Conservation (phyloP, 371 early-diverging fungal genomes). For the Parasitella parasitica region DNA sequence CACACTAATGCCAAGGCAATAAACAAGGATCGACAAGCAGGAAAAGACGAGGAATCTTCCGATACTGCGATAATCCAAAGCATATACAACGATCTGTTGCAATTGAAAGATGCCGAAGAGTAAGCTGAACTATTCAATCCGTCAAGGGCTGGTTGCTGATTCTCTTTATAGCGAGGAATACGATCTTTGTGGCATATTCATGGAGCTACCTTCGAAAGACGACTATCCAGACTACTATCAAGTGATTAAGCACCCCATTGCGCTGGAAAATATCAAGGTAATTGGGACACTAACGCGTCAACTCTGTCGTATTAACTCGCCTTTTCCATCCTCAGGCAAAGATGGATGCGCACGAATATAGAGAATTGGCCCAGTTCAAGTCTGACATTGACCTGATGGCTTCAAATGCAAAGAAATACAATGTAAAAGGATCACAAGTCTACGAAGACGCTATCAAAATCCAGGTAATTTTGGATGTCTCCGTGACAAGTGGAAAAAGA, state of each 20-base stretch:
- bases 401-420: slow-evolving; percentile 78
- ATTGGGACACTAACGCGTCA: not conserved
- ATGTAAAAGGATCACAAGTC: slow-evolving; percentile 74
- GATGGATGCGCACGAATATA: slow-evolving; percentile 52
- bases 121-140: too few relatives aligned
- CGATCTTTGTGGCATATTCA: slow-evolving; percentile 65
- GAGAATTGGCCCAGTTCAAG: slow-evolving; percentile 55
- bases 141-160: too few relatives aligned
- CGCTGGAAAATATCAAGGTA: slow-evolving; percentile 68
- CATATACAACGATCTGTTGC: slow-evolving; percentile 31
- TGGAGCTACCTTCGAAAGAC: slow-evolving; percentile 72
- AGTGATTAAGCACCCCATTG: slow-evolving; percentile 83
- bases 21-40: not conserved
- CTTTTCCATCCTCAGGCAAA: slow-evolving; percentile 37
- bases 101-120: slow-evolving; percentile 41
- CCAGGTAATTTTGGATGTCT: slow-evolving; percentile 36
- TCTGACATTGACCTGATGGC: slow-evolving; percentile 75
- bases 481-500: not conserved
- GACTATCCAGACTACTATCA: slow-evolving; percentile 92
- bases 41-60: not conserved
- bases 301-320: not conserved
- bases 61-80: slow-evolving; percentile 12
- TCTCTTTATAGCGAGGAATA: slow-evolving; percentile 50
- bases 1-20: not conserved
- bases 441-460: slow-evolving; percentile 72